A percentile compares a stretch with the other conserved stretches of the same genome.
Conservation (phyloP, 108 stramenopile species). For the Mediolabrus comicus region DNA sequence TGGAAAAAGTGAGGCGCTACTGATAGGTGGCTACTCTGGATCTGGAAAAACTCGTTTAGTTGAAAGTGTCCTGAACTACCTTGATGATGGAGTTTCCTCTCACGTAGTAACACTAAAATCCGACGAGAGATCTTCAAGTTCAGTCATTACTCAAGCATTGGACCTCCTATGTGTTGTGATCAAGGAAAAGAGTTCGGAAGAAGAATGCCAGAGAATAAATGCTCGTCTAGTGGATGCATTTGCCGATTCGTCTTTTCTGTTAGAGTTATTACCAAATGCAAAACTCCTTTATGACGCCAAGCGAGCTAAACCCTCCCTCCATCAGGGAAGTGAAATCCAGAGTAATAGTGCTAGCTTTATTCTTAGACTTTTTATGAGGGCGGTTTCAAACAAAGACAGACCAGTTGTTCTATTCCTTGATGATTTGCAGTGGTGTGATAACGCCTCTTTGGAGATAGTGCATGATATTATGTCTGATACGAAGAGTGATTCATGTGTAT, state of each 20-base stretch:
- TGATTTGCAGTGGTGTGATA: conserved; percentile 50
- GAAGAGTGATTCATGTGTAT: conserved; percentile 11
- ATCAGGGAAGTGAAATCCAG: not conserved
- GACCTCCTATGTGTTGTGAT: conserved; percentile 24
- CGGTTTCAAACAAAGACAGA: conserved; percentile 13
- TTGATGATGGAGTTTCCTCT: conserved; percentile 8
- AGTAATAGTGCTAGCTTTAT: conserved; percentile 15
- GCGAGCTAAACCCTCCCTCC: not conserved
- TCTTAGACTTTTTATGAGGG: conserved; percentile 26
- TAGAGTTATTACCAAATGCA: conserved; percentile 18
- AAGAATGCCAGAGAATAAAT: conserved; percentile 9
- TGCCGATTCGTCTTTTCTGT: conserved; percentile 18
- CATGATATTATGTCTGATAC: conserved; percentile 20
- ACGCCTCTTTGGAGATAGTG: conserved; percentile 20
- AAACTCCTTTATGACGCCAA: not conserved
- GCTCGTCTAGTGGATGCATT: conserved; percentile 6
- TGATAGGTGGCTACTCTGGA: conserved; percentile 27
- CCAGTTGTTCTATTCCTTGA: conserved; percentile 47
- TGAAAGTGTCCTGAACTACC: conserved; percentile 9
- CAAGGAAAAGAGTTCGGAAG: not conserved
- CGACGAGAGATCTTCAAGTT: conserved; percentile 14
- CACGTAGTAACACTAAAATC: conserved; percentile 18
- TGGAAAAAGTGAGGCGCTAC: conserved; percentile 23
- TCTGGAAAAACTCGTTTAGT: conserved; percentile 21
- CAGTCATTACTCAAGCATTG: conserved; percentile 14